Evolutionary conservation across 2,329 filamentous ascomycete genomes (phyloP).

Genomic region (Cercospora brassicicola): DNA sequence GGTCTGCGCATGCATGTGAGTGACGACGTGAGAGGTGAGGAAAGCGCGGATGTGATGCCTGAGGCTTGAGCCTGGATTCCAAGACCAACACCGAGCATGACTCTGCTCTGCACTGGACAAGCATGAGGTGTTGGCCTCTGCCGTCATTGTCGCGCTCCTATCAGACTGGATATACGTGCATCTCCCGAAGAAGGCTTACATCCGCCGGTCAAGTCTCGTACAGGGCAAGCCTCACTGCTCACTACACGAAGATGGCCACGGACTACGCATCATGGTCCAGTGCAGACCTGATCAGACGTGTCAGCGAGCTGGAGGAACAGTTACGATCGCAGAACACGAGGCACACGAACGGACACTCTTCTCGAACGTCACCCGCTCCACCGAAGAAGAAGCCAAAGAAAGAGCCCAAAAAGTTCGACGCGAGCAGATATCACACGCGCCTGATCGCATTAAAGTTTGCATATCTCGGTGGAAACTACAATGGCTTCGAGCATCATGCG

Average conservation of each 20-base stretch:
- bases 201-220: background rate
- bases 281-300: slow-evolving; percentile 65
- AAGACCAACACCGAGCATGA: background rate
- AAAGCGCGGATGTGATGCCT: background rate
- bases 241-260: slow-evolving; percentile 2
- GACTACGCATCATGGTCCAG: slow-evolving; percentile 69
- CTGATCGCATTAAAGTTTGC: slow-evolving; percentile 90
- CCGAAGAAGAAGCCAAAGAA: slow-evolving; percentile 41
- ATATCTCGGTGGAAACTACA: slow-evolving; percentile 87
- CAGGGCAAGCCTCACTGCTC: background rate
- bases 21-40: background rate
- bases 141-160: background rate
- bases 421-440: slow-evolving; percentile 76
- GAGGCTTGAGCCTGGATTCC: background rate
- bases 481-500: slow-evolving; percentile 85
- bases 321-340: slow-evolving; percentile 52
- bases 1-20: too few species aligned
- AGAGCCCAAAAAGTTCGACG: slow-evolving; percentile 62
- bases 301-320: slow-evolving; percentile 67
- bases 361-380: slow-evolving; percentile 15
- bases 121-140: slow-evolving; percentile 12
- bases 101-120: slow-evolving; percentile 6
- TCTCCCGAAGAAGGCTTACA: background rate
- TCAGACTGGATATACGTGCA: background rate
- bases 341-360: slow-evolving; percentile 26